phyloP scores from a whole-genome alignment of 2,329 filamentous ascomycete species.

The Pseudogymnoascus sp. region DNA sequence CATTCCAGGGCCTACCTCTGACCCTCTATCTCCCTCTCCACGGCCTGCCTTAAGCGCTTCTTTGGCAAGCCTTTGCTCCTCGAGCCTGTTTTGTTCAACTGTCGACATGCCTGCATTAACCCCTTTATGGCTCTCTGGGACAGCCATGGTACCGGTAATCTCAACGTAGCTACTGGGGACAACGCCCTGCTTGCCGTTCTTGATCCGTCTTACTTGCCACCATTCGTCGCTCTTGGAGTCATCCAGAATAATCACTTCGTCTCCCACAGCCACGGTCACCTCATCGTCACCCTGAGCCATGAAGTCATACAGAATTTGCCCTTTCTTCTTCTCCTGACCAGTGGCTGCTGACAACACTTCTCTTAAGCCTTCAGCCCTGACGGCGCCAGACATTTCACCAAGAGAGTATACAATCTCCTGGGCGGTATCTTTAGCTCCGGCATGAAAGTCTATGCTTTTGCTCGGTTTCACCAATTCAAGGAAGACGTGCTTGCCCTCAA shows the following conservation, averaged over 20 bases:
- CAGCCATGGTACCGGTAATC: slow-evolving; percentile 59
- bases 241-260: slow-evolving; percentile 86
- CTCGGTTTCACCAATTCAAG: slow-evolving; percentile 85
- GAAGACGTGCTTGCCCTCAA: slow-evolving; percentile 97
- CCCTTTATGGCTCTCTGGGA: slow-evolving; percentile 36
- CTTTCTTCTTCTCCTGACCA: slow-evolving; percentile 66
- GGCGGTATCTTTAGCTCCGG: slow-evolving; percentile 92
- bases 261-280: slow-evolving; percentile 80
- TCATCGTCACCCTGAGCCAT: slow-evolving; percentile 95
- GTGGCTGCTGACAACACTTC: slow-evolving; percentile 80
- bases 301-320: slow-evolving; percentile 87
- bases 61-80: slow-evolving; percentile 77
- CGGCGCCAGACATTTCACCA: slow-evolving; percentile 80
- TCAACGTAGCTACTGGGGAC: slow-evolving; percentile 96
- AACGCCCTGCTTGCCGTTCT: slow-evolving; percentile 90
- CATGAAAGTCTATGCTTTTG: slow-evolving; percentile 94
- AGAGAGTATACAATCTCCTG: slow-evolving; percentile 84
- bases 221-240: slow-evolving; percentile 92
- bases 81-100: slow-evolving; percentile 68
- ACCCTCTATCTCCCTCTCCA: slow-evolving; percentile 51
- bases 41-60: slow-evolving; percentile 60
- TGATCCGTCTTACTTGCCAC: slow-evolving; percentile 90
- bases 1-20: slow-evolving; percentile 72
- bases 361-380: slow-evolving; percentile 71
- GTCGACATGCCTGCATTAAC: slow-evolving; percentile 55